phyloP scores from a whole-genome alignment of 345 rosid genomes.

The Cardamine resedifolia region DNA sequence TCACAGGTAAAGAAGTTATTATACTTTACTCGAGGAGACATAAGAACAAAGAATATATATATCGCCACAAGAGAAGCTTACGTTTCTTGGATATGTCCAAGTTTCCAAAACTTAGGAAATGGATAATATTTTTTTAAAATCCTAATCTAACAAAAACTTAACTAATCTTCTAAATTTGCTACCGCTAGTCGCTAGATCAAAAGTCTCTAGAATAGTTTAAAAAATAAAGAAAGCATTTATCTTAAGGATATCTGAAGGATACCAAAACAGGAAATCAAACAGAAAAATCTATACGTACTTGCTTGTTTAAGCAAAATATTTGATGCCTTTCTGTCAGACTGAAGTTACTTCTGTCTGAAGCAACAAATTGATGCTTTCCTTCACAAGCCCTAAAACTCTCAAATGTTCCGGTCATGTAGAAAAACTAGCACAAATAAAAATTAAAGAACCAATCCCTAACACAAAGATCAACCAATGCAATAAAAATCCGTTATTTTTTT shows the following conservation, averaged over 20 bases:
- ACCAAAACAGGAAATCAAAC: background rate
- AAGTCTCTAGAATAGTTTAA: background rate
- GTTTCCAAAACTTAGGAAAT: background rate
- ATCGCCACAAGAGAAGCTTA: too few relatives aligned
- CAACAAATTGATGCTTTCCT: slow-evolving; percentile 48
- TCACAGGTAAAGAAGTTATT: slow-evolving; percentile 32
- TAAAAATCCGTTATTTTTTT: background rate
- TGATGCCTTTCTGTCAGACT: slow-evolving; percentile 35
- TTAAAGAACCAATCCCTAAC: background rate
- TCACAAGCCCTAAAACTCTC: slow-evolving; percentile 22
- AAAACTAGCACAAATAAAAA: slow-evolving; percentile 10
- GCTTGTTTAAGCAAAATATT: slow-evolving; percentile 3
- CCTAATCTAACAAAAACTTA: background rate
- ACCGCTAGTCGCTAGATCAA: background rate
- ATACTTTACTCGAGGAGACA: slow-evolving; percentile 12
- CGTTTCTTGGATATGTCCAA: background rate
- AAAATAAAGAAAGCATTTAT: background rate
- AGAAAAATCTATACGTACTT: background rate
- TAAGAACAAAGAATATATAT: slow-evolving; percentile 25
- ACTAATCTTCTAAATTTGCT: background rate
- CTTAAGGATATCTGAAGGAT: too few relatives aligned
- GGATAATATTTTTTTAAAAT: background rate
- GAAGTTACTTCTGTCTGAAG: slow-evolving; percentile 37
- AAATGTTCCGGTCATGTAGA: slow-evolving; percentile 1
- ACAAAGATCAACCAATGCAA: slow-evolving; percentile 10